A percentile compares a stretch with the other conserved stretches of the same genome.
Conservation (phyloP, 371 early-diverging fungal species). For the Mycotypha africana region DNA sequence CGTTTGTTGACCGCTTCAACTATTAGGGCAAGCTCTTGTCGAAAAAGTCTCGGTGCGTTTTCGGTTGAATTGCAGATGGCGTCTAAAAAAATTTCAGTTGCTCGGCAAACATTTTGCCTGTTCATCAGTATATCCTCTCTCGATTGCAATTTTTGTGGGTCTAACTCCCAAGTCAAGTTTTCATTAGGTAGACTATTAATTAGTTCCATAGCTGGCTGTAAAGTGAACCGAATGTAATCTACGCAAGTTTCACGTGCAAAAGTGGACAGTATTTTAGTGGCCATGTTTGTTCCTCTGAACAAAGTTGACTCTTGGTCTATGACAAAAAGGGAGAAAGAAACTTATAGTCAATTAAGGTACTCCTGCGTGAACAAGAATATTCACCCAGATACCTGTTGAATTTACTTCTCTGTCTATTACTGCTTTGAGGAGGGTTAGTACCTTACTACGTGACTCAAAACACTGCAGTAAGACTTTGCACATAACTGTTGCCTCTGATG, state of each 20-base stretch:
- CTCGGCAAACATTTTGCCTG: conserved; percentile 66
- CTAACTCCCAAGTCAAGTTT: conserved; percentile 63
- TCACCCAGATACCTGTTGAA: conserved; percentile 56
- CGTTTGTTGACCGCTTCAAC: conserved; percentile 65
- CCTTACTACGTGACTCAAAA: conserved; percentile 69
- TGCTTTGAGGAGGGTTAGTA: conserved; percentile 63
- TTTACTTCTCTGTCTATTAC: conserved; percentile 75
- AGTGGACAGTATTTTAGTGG: conserved; percentile 74
- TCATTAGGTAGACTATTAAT: conserved; percentile 29
- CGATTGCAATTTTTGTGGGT: conserved; percentile 67
- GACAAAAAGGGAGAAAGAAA: too few relatives aligned
- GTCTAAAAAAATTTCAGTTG: conserved; percentile 70
- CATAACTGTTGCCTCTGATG: conserved; percentile 74
- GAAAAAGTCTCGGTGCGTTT: conserved; percentile 67
- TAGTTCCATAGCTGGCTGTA: conserved; percentile 68
- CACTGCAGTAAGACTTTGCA: conserved; percentile 66
- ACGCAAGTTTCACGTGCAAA: conserved; percentile 72
- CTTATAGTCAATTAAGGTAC: too few relatives aligned
- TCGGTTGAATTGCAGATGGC: conserved; percentile 68
- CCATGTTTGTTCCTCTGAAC: conserved; percentile 86
- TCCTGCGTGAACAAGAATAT: too few relatives aligned
- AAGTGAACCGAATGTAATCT: conserved; percentile 68
- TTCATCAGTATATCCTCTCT: conserved; percentile 58
- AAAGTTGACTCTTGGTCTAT: conserved; percentile 73
- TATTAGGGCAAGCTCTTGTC: conserved; percentile 73